Conservation (phyloP, 805 yeast species). For the Lachancea dasiensis region DNA sequence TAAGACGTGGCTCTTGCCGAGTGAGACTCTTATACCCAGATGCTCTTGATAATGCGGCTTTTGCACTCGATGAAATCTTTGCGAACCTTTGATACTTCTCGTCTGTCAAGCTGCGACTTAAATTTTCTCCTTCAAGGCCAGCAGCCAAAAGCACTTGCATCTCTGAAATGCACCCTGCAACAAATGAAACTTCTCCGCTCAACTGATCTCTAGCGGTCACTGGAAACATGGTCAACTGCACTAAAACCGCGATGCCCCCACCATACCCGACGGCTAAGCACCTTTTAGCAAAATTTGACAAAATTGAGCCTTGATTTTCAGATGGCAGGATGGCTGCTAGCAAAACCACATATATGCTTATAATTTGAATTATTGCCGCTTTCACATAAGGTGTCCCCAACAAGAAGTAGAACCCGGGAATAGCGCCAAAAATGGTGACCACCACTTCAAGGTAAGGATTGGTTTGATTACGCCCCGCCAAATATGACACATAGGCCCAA, state of each 20-base stretch:
- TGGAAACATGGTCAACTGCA: conserved; percentile 43
- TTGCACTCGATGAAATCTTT: conserved; percentile 34
- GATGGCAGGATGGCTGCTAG: conserved; percentile 41
- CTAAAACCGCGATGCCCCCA: conserved; percentile 41
- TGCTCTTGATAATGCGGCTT: conserved; percentile 37
- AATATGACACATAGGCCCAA: conserved; percentile 45
- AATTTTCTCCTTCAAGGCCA: conserved; percentile 36
- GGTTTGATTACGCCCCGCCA: conserved; percentile 38
- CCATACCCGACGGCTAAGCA: conserved; percentile 47
- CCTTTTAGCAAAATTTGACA: conserved; percentile 42
- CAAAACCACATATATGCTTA: conserved; percentile 42
- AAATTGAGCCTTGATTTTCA: conserved; percentile 34
- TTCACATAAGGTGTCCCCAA: conserved; percentile 44
- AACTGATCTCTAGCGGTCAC: conserved; percentile 43
- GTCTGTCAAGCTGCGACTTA: conserved; percentile 25
- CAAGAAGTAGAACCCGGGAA: conserved; percentile 42
- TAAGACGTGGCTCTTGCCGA: conserved; percentile 43
- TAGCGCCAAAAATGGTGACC: conserved; percentile 38
- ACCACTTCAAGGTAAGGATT: conserved; percentile 40
- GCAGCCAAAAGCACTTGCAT: conserved; percentile 36
- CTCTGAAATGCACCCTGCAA: conserved; percentile 37
- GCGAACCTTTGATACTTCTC: conserved; percentile 31
- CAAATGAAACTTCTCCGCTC: conserved; percentile 37
- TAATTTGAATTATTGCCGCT: conserved; percentile 45
- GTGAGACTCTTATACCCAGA: conserved; percentile 37